Conservation (phyloP, 1,284 basidiomycete genomes). For the Exobasidium rhododendri region DNA sequence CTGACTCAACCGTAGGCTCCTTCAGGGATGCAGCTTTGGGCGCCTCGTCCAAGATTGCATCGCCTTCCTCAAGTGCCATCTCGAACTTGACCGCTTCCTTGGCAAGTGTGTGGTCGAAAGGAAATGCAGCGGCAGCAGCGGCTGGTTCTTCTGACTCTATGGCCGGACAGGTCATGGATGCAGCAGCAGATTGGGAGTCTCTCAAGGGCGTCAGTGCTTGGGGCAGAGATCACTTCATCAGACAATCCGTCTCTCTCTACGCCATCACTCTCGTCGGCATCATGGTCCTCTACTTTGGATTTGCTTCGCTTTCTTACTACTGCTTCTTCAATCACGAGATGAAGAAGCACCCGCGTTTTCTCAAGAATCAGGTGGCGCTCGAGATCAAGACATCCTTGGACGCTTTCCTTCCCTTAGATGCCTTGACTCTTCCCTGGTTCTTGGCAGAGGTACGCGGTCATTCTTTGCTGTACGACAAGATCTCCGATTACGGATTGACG, state of each 20-base stretch:
- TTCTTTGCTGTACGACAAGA: conserved; percentile 72
- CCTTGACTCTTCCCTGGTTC: conserved; percentile 91
- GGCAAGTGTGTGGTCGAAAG: conserved; percentile 2
- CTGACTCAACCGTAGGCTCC: not conserved
- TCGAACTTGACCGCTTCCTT: conserved; percentile 15
- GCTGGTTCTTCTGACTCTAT: not conserved
- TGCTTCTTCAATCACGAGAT: conserved; percentile 93
- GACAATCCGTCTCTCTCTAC: conserved; percentile 64
- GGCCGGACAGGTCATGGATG: conserved; percentile 11
- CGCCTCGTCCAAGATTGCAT: conserved; percentile 15
- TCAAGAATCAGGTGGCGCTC: conserved; percentile 73
- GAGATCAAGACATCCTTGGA: conserved; percentile 76
- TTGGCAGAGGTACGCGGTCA: conserved; percentile 84
- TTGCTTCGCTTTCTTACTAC: conserved; percentile 72
- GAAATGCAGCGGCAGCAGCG: not conserved
- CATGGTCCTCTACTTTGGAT: conserved; percentile 67
- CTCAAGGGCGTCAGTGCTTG: conserved; percentile 56
- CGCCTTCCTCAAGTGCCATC: conserved; percentile 14
- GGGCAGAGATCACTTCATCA: conserved; percentile 61
- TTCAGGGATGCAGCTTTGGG: not conserved
- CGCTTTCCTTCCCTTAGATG: conserved; percentile 67
- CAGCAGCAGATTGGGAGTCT: conserved; percentile 2
- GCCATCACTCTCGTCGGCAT: conserved; percentile 74
- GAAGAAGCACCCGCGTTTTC: conserved; percentile 90
- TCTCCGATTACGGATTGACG: conserved; percentile 59